These are phyloP conservation scores for Suillus hirtellus DNA, from an alignment of 768 basidiomycete species.

Conservation along the genomic window DNA sequence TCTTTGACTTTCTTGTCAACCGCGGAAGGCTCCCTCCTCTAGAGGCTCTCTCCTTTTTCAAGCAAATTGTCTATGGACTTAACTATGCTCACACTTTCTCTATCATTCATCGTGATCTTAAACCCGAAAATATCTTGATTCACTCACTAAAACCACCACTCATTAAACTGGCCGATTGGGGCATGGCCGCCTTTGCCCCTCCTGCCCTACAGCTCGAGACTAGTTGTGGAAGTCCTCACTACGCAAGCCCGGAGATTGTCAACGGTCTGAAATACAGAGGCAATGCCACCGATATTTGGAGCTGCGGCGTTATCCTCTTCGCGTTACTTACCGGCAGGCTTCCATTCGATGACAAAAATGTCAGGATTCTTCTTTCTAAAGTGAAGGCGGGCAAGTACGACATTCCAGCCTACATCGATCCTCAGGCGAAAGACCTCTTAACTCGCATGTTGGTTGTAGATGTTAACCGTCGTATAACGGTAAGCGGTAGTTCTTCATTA, in stretches of 20 bases:
- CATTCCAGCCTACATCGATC: constrained; percentile 78
- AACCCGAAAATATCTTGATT: constrained; percentile 96
- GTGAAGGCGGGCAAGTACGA: constrained; percentile 87
- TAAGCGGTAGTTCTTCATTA: constrained; percentile 36
- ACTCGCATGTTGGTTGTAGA: constrained; percentile 88
- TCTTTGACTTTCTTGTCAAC: constrained; percentile 95
- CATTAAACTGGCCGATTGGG: constrained; percentile 98
- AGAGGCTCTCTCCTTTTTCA: constrained; percentile 90
- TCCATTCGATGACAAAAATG: constrained; percentile 92
- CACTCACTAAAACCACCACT: constrained; percentile 77
- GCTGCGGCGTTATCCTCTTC: constrained; percentile 91
- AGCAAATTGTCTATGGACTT: constrained; percentile 92
- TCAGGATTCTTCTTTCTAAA: constrained; percentile 73
- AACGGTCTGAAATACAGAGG: constrained; percentile 88
- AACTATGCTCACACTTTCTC: constrained; percentile 98
- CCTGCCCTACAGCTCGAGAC: constrained; percentile 86
- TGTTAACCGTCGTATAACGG: constrained; percentile 75
- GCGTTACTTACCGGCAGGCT: constrained; percentile 88
- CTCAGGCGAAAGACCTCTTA: constrained; percentile 83
- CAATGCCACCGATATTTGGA: constrained; percentile 93
- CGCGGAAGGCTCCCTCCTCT: constrained; percentile 75
- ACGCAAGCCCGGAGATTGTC: constrained; percentile 96
- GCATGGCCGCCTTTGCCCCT: constrained; percentile 95
- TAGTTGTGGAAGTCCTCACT: constrained; percentile 95
- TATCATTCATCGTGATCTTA: constrained; percentile 96